A percentile compares a stretch with the other conserved stretches of the same genome.
Conservation (phyloP, 2,329 filamentous ascomycete species). For the Cladophialophora immunda region DNA sequence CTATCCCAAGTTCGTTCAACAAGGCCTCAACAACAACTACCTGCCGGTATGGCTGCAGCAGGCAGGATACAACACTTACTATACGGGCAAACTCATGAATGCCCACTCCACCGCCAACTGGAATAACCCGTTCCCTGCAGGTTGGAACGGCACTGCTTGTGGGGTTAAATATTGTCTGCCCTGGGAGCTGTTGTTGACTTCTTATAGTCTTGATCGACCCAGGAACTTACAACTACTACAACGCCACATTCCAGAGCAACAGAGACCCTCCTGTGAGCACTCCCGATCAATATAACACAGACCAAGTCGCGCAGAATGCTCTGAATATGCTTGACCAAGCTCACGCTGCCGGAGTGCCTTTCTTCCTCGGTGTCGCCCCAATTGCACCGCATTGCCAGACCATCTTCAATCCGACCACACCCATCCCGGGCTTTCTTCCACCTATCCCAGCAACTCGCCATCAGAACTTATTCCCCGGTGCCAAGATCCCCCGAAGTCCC, state of each 20-base stretch:
- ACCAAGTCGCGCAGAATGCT: constrained; percentile 68
- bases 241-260: constrained; percentile 70
- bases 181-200: background rate
- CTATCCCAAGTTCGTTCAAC: constrained; percentile 61
- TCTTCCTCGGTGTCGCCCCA: constrained; percentile 73
- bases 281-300: constrained; percentile 63
- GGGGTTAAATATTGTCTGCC: background rate
- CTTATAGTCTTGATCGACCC: constrained; percentile 50
- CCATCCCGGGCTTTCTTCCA: constrained; percentile 49
- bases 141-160: constrained; percentile 51
- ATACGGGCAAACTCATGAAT: constrained; percentile 65
- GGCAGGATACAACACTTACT: constrained; percentile 62
- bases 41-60: constrained; percentile 62
- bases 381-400: constrained; percentile 72
- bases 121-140: constrained; percentile 49
- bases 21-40: constrained; percentile 60
- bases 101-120: constrained; percentile 60
- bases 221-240: constrained; percentile 72
- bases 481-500: constrained; percentile 66
- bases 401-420: constrained; percentile 38
- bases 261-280: constrained; percentile 62
- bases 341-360: constrained; percentile 62
- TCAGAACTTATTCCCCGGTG: constrained; percentile 67
- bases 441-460: constrained; percentile 70
- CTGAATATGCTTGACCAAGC: constrained; percentile 70